Evolutionary conservation across 176 grass and related monocot species (phyloP).

Genomic region (Ensete ventricosum): DNA sequence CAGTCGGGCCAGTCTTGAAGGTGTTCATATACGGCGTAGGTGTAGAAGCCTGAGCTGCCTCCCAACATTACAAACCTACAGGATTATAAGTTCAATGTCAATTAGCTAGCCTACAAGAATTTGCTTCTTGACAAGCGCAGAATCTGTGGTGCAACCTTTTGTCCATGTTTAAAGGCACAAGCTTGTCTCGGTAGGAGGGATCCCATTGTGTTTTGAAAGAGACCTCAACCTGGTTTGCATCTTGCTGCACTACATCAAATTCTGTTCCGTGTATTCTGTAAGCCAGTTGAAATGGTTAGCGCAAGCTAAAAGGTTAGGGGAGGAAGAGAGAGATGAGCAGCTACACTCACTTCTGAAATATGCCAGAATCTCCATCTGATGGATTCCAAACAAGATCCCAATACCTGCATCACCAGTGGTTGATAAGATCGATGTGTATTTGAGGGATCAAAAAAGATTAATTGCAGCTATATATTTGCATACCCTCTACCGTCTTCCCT

Average conservation of each 20-base stretch:
- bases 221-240: slow-evolving; percentile 47
- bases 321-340: neutral
- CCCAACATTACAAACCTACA: slow-evolving; percentile 49
- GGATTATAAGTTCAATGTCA: neutral
- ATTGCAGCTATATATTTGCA: too few relatives aligned
- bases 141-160: slow-evolving; percentile 29
- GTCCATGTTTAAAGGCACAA: slow-evolving; percentile 34
- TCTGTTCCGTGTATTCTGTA: slow-evolving; percentile 41
- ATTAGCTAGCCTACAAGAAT: neutral
- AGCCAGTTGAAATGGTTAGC: neutral
- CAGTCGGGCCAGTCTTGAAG: slow-evolving; percentile 24
- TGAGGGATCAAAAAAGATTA: too few relatives aligned
- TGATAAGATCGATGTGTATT: too few relatives aligned
- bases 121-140: neutral
- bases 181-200: slow-evolving; percentile 18
- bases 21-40: slow-evolving; percentile 60
- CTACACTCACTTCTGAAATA: slow-evolving; percentile 36
- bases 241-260: slow-evolving; percentile 36
- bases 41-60: slow-evolving; percentile 70
- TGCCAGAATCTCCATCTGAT: slow-evolving; percentile 19
- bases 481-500: slow-evolving; percentile 88
- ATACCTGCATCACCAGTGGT: slow-evolving; percentile 28
- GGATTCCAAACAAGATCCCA: slow-evolving; percentile 53
- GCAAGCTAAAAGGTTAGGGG: neutral
- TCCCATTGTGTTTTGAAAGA: slow-evolving; percentile 62